phyloP scores from a whole-genome alignment of 805 yeast species.

The Kodamaea hsintzibuensis region DNA sequence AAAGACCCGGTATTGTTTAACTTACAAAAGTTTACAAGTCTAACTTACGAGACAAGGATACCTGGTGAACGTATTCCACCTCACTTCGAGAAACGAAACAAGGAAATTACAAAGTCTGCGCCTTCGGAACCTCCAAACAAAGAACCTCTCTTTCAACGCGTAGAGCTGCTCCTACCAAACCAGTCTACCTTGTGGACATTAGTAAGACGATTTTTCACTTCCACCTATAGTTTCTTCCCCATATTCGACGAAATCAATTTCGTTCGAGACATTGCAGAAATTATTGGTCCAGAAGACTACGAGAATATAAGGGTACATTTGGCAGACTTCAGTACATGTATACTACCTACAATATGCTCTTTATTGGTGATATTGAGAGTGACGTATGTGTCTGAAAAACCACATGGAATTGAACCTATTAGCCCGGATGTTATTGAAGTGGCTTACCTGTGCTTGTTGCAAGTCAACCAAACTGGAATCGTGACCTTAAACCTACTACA shows the following conservation, averaged over 20 bases:
- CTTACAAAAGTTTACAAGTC: background rate
- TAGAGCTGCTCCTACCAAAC: background rate
- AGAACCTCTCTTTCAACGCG: background rate
- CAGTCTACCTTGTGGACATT: background rate
- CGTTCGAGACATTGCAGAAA: background rate
- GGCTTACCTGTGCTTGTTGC: background rate
- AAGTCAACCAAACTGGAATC: background rate
- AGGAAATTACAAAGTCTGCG: background rate
- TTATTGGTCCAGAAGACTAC: background rate
- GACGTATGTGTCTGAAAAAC: background rate
- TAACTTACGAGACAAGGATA: background rate
- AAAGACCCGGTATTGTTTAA: background rate
- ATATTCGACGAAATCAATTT: background rate
- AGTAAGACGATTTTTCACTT: background rate
- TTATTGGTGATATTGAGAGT: background rate
- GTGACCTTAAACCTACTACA: background rate
- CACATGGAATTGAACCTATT: background rate
- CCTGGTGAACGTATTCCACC: background rate
- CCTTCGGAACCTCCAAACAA: background rate
- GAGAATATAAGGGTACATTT: background rate
- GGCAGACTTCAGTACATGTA: background rate
- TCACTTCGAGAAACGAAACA: background rate
- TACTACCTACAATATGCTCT: background rate
- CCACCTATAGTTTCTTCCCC: background rate
- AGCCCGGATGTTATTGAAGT: background rate